These are phyloP conservation scores for Macrophomina tecta DNA, from an alignment of 2,329 filamentous ascomycete genomes.

Conservation along the genomic window DNA sequence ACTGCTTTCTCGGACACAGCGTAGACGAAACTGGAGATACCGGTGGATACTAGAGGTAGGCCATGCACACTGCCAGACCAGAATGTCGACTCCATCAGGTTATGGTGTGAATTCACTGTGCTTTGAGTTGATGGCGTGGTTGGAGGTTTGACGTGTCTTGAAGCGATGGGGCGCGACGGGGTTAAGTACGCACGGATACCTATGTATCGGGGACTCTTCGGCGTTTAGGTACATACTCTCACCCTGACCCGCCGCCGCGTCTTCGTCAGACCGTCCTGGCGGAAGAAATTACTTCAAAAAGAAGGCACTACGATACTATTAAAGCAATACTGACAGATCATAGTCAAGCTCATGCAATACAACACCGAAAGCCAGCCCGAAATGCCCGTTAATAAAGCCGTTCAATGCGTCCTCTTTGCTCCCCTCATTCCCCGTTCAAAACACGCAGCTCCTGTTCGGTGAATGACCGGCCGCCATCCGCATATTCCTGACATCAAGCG, in stretches of 20 bases:
- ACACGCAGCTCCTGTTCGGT: background rate
- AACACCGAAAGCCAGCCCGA: background rate
- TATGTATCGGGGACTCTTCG: background rate
- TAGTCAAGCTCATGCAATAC: background rate
- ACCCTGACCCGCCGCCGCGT: no score
- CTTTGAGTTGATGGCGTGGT: background rate
- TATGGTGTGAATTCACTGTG: background rate
- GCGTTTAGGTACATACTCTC: background rate
- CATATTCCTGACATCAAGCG: background rate
- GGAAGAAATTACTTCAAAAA: background rate
- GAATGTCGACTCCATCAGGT: background rate
- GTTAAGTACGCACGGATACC: background rate
- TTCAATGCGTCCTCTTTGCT: background rate
- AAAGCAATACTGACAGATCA: background rate
- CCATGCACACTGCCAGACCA: constrained; percentile 11
- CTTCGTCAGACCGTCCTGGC: no score
- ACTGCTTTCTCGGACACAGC: constrained; percentile 22
- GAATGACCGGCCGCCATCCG: background rate
- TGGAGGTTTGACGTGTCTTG: background rate
- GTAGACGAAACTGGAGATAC: constrained; percentile 25
- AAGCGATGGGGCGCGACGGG: background rate
- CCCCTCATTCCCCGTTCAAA: background rate
- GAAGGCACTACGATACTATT: background rate
- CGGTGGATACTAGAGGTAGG: constrained; percentile 19
- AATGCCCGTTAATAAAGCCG: background rate